Evolutionary conservation across 371 early-diverging fungal species (phyloP), one percentile per base, ranked within the genome.

Genomic region (Mucor mucedo): DNA sequence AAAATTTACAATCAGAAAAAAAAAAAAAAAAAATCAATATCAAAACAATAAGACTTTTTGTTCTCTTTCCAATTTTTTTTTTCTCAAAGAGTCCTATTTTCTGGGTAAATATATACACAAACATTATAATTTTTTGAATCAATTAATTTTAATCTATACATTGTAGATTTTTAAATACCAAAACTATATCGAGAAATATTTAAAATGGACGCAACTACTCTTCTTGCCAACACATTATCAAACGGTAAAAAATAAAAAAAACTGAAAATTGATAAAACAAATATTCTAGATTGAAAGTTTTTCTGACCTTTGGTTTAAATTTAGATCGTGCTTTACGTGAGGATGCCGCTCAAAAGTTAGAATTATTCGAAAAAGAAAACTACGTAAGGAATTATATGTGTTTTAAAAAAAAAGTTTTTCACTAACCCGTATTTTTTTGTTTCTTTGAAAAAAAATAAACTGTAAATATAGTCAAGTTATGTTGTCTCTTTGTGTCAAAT

Each of bases 401-500:
- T 21, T 21, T 21, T 21, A 21, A 32, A 53, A 14, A 64, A 52
- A 57, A 58, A 33, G 33, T 33, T 52, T 44, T 53, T 39, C 29
- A 30, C 28, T 60, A 50, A 41, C 42, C 60, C 44, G 21, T 21
- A 21, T 21, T 60, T 16, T 32, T 13, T 53, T n/a, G n/a, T 49
- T 28, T n/a, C 30, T 10, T 41, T 21, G 21, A 21, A 21, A 21
- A 21, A 21, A 21, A 21, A 21, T 21, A 21, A 21, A 7, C 6
- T 21, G 8, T 8, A 47, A 47, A 21, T 47, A 33, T 58, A 95
- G 96, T 75, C 91, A 48, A 82, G 81, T 60, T 97, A 93, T 84
- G 78, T 88, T 67, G 80, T 84, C 48, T 71, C 87, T 72, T 83
- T 97, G 45, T 82, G 86, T 66, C 90, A 91, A 67, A 93, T 95